Evolutionary conservation across 2,329 filamentous ascomycete species (phyloP), one percentile per base, ranked within the genome.

Genomic region (Phoma sp.): DNA sequence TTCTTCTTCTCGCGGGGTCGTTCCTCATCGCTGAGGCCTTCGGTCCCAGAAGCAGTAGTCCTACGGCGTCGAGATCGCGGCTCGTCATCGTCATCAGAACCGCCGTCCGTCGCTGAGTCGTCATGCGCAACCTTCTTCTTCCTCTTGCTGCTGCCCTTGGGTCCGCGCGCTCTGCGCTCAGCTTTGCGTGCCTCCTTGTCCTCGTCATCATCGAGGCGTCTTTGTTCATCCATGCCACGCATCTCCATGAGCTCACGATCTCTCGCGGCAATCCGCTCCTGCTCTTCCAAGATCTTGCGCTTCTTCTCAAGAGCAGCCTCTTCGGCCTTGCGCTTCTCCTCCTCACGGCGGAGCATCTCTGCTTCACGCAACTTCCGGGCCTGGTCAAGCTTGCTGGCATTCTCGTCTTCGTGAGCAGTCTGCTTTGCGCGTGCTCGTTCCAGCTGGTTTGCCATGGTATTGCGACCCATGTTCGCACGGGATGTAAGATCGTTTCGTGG

Each of bases 391-490:
- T 95, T 96, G 66, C 90, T 87, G 29, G 92, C 91, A 72, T 98
- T 97, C 79, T 91, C 92, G 66, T 92, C 89, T 74, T 99, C 95
- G 74, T 96, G 98, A 59, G 96, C 91, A 59, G 86, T 88, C 74
- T 99, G 95, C 62, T 86, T 89, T 61, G 91, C 87, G 40, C 93
- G 85, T 4, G 91, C 89, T 66, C 92, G 87, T 68, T 96, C 91
- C 11, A 99, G 84, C 74, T 99, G 93, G 67, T 91, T 92, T 61
- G 91, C 89, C 78, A 96, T 91, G 1, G 96, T 99, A 73, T 97
- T 96, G 56, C 90, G 88, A 61, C 92, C 93, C 95, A 99, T 99
- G 81, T 91, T 96, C 36, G 95, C 93, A 70, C 96, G 92, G 76
- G 96, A 91, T 74, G 98, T 93, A 29, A 99, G 86, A 64, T 97